phyloP scores from a whole-genome alignment of 2,329 filamentous ascomycete species.

The Colletotrichum phormii region DNA sequence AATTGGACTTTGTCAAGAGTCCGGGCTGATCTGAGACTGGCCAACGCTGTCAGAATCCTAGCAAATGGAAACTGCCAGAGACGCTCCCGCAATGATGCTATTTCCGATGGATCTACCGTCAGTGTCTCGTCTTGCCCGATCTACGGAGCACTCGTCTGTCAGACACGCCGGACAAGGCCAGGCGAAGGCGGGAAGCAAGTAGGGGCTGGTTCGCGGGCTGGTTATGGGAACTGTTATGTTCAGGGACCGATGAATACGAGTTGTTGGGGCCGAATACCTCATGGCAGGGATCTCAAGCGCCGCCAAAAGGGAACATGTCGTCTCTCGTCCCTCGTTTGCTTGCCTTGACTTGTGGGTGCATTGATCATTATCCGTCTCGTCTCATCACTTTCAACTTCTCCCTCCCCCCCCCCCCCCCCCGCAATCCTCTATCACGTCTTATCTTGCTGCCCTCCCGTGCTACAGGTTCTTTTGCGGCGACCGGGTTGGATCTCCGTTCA shows the following conservation, averaged over 20 bases:
- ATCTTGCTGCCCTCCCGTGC: slow-evolving; percentile 35
- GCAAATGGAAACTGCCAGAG: background rate
- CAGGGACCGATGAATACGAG: slow-evolving; percentile 33
- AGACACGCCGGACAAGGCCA: background rate
- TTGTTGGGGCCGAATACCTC: slow-evolving; percentile 27
- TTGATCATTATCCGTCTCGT: slow-evolving; percentile 34
- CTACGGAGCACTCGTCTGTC: background rate
- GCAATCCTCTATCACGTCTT: slow-evolving; percentile 38
- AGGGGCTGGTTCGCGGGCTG: background rate
- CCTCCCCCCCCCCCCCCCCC: slow-evolving; percentile 15
- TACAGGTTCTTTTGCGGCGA: slow-evolving; percentile 20
- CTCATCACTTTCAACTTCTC: background rate
- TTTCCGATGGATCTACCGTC: slow-evolving; percentile 2
- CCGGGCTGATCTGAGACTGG: background rate
- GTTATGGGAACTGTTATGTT: background rate
- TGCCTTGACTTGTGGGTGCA: slow-evolving; percentile 22
- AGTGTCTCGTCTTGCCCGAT: slow-evolving; percentile 15
- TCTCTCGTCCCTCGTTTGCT: slow-evolving; percentile 21
- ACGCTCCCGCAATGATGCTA: background rate
- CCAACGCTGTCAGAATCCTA: background rate
- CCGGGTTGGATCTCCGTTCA: slow-evolving; percentile 9
- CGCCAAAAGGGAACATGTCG: slow-evolving; percentile 8
- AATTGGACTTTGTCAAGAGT: background rate
- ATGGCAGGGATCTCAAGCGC: slow-evolving; percentile 33
- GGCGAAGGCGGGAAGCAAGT: background rate